Evolutionary conservation across 106 monocot genomes (phyloP), one percentile per base, ranked within the genome.

Genomic region (Posidonia australis): DNA sequence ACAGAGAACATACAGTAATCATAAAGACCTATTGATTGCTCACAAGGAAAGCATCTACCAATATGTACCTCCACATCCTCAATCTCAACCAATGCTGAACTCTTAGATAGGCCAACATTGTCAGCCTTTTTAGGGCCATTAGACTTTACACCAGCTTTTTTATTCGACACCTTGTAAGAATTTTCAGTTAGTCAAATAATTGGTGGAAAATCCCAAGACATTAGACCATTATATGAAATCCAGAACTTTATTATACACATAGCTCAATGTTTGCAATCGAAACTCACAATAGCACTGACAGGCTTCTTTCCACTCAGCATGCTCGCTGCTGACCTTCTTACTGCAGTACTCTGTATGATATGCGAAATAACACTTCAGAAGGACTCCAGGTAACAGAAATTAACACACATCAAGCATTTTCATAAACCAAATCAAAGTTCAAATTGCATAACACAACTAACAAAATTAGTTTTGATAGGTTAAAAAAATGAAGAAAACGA

Each of bases 271-370:
- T 42, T 19, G 43, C 43, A 58, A 12, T 58, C 20, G 21, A 31
- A 9, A 73, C 82, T 76, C 64, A 98, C 90, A 69, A 64, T 67
- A 70, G 81, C 55, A 44, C 85, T 90, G 22, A 79, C 77, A 68
- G 84, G 70, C 58, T 72, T 98, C 79, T 85, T 98, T 64, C 98
- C 98, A 67, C 84, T 98, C 60, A 98, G 87, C 98, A 98, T 98
- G 69, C 98, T 98, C 67, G 87, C 90, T 22, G 98, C 98, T 19
- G 98, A 98, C 75, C 85, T 84, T 73, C 77, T 87, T 31, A 84
- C 79, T 58, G 72, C 71, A 61, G 79, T 72, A 64, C 71, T 68
- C 68, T 68, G 68, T 26, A 17, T 25, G 24, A 42, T 19, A 62
- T 14, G 49, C 16, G n/a, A n/a, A n/a, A n/a, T n/a, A n/a, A n/a